Evolutionary conservation across 2,329 filamentous ascomycete genomes (phyloP).

Genomic region (Sporothrix schenckii): DNA sequence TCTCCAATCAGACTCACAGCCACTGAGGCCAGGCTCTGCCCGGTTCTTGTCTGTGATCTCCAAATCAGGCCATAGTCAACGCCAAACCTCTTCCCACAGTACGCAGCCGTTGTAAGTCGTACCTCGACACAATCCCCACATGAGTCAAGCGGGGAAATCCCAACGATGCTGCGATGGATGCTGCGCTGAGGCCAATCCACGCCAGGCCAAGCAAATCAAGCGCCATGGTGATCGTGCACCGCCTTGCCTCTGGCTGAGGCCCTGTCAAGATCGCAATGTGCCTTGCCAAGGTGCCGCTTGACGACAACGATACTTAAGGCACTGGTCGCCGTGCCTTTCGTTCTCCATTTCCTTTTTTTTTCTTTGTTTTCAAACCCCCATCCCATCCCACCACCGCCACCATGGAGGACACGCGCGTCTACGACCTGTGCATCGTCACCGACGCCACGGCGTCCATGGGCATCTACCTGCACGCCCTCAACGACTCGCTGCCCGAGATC

Average conservation of each 20-base stretch:
- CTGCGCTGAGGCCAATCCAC: neutral
- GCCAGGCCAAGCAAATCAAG: constrained; percentile 11
- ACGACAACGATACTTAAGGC: neutral
- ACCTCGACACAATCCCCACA: constrained; percentile 1
- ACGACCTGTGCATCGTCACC: constrained; percentile 52
- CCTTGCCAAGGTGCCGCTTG: neutral
- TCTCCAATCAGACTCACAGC: too few relatives aligned
- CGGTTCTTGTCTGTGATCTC: too few relatives aligned
- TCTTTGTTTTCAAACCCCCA: too few relatives aligned
- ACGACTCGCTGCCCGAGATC: constrained; percentile 53
- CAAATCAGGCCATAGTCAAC: too few relatives aligned
- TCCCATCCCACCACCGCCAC: neutral
- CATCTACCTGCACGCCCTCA: constrained; percentile 49
- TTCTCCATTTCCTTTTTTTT: too few relatives aligned
- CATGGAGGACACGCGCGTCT: constrained; percentile 34
- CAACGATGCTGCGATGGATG: neutral
- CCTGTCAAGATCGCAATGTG: neutral
- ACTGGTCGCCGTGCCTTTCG: neutral
- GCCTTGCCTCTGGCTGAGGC: neutral
- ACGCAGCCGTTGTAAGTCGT: too few relatives aligned
- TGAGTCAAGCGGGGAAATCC: constrained; percentile 20
- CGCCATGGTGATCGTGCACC: neutral
- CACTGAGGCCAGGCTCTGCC: neutral
- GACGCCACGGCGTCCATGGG: constrained; percentile 54
- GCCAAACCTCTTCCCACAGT: too few relatives aligned